Percentiles rank a stretch among this genome's conserved stretches.
Conservation (phyloP, 2,329 filamentous ascomycete genomes). For the Ilyonectria destructans region DNA sequence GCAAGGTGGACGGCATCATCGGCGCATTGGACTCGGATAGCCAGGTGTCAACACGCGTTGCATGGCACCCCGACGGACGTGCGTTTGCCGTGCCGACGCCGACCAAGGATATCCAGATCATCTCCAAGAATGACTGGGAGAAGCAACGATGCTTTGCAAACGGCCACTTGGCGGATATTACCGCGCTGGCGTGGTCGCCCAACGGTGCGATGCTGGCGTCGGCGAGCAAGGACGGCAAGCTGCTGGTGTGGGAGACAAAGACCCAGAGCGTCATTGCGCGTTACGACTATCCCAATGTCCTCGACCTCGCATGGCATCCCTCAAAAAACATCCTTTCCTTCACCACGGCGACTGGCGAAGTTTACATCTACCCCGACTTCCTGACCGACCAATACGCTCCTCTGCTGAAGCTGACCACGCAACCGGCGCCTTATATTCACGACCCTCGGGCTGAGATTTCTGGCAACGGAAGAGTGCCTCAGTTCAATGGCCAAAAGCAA, state of each 20-base stretch:
- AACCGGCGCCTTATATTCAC: constrained; percentile 89
- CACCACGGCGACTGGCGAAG: constrained; percentile 91
- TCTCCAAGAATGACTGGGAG: constrained; percentile 93
- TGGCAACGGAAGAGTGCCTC: constrained; percentile 73
- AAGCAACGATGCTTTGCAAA: constrained; percentile 85
- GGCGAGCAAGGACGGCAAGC: constrained; percentile 77
- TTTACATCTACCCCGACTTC: constrained; percentile 89
- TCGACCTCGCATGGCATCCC: constrained; percentile 93
- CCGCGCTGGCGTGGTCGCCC: constrained; percentile 91
- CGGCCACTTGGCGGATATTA: constrained; percentile 88
- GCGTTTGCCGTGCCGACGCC: constrained; percentile 90
- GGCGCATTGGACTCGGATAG: constrained; percentile 81
- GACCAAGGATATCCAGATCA: constrained; percentile 86
- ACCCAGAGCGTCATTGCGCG: constrained; percentile 86
- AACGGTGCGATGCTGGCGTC: constrained; percentile 91
- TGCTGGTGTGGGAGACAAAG: constrained; percentile 91
- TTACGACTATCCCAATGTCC: constrained; percentile 86
- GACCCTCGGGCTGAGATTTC: constrained; percentile 82
- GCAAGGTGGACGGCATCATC: constrained; percentile 90
- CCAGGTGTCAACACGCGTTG: constrained; percentile 81
- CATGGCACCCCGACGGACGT: constrained; percentile 95
- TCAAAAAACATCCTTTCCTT: constrained; percentile 91
- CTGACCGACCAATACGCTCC: constrained; percentile 72
- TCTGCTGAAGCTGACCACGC: constrained; percentile 71
- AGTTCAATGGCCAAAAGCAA: constrained; percentile 70